Evolutionary conservation across 2,329 filamentous ascomycete species (phyloP).

Genomic region (Aspergillus chevalieri): DNA sequence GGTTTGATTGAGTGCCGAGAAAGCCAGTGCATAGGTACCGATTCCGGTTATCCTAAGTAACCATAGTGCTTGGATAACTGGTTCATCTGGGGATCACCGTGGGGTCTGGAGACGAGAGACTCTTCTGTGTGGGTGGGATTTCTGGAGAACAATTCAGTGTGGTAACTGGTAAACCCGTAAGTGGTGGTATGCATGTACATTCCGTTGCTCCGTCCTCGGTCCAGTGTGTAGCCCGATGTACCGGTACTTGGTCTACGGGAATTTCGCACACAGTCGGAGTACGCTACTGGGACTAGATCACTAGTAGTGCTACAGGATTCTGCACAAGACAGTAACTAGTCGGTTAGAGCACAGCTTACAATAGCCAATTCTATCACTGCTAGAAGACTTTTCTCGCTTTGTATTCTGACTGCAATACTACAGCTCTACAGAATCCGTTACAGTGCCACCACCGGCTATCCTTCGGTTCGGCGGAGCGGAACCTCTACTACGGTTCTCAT

Average conservation of each 20-base stretch:
- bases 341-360: too few relatives aligned
- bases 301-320: too few relatives aligned
- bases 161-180: not conserved
- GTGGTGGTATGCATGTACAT: not conserved
- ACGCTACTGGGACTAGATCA: not conserved
- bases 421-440: not conserved
- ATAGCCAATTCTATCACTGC: too few relatives aligned
- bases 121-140: too few relatives aligned
- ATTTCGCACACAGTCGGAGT: constrained; percentile 1
- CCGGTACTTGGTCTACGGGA: too few relatives aligned
- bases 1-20: too few relatives aligned
- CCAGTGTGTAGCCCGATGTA: too few relatives aligned
- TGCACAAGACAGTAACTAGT: too few relatives aligned
- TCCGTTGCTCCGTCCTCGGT: not conserved
- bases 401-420: not conserved
- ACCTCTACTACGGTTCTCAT: not conserved
- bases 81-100: not conserved
- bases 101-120: not conserved
- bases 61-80: not conserved
- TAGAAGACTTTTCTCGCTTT: not conserved
- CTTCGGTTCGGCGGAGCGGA: constrained; percentile 17
- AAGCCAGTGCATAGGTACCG: too few relatives aligned
- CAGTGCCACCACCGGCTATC: not conserved
- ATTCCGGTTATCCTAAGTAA: too few relatives aligned
- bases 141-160: too few relatives aligned